Base-by-base conservation (phyloP, 805 yeast genomes). In the Sungouiozyma intestinalis region DNA sequence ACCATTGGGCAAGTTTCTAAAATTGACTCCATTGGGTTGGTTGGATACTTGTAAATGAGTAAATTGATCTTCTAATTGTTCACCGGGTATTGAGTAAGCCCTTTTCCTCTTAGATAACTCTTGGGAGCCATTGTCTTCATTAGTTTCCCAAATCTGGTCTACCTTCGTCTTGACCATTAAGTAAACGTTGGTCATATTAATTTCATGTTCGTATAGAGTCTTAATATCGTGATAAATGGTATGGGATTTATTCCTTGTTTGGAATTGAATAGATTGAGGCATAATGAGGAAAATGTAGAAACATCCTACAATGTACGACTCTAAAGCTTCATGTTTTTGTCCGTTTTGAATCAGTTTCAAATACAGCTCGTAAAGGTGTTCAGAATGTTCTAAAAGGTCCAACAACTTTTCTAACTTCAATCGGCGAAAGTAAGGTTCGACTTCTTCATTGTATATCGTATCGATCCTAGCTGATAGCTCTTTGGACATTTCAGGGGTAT, bases 401-500 rank as follows among this genome's bases (percentile, higher is more conserved):
- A 62, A 48, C 47, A 66, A 47, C 45, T 63, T 65, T 39, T 61
- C 57, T 27, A 66, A 48, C 42, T 55, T 55, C 39, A 65, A 45
- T 29, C 62, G 64, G 0, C 62, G 57, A 34, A 49, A 48, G 21
- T 51, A 48, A 11, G 55, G 61, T 35, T 52, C 54, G 27, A 67
- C 56, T 41, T 63, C 65, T 21, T 62, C 62, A 8, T 54, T 52
- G 49, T 64, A 66, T 3, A 64, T 44, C 17, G 40, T 40, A 16
- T 45, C 33, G 8, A 49, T 40, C 38, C 59, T 53, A 33, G 46
- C 45, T 32, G 60, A 47, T 29, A 67, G 55, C 49, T 65, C 67
- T 21, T 59, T 55, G 1, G 72, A 67, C 50, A 64, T 60, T 49
- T 66, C 69, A 15, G 70, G 70, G 3, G 70, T 65, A 46, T 57